These are phyloP conservation scores for Candida mesenterica DNA, from an alignment of 1,139 yeast genomes.

Conservation along the genomic window DNA sequence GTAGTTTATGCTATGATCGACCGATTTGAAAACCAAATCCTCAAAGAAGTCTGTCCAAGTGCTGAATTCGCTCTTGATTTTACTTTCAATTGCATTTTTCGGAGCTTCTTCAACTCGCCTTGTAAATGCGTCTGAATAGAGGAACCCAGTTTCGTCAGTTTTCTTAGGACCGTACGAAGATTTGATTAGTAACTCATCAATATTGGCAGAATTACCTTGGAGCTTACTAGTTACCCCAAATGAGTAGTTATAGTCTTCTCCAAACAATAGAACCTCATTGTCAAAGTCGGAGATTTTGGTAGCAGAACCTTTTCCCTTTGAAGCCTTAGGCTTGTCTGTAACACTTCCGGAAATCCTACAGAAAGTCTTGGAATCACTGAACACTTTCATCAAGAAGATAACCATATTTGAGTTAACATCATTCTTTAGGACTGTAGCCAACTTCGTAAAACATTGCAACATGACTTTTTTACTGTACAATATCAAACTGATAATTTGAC, in stretches of 20 bases:
- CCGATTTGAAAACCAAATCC: conserved; percentile 21
- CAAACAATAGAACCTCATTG: conserved; percentile 21
- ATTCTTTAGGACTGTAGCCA: conserved; percentile 30
- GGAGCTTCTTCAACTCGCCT: conserved; percentile 1
- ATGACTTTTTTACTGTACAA: conserved; percentile 36
- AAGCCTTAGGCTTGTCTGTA: conserved; percentile 24
- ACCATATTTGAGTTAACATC: conserved; percentile 45
- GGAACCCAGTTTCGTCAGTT: conserved; percentile 3
- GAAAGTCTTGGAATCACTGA: conserved; percentile 40
- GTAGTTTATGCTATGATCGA: conserved; percentile 29
- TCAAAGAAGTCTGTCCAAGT: conserved; percentile 40
- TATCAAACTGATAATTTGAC: conserved; percentile 32
- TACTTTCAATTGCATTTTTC: conserved; percentile 1
- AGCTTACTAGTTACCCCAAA: conserved; percentile 44
- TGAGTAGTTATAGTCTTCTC: conserved; percentile 35
- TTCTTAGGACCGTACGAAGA: conserved; percentile 1
- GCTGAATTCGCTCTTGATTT: conserved; percentile 5
- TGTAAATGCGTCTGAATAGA: conserved; percentile 4
- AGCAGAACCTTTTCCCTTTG: conserved; percentile 19
- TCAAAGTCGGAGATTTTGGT: conserved; percentile 24
- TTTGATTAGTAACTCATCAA: conserved; percentile 28
- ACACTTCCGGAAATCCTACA: conserved; percentile 22
- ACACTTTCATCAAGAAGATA: conserved; percentile 37
- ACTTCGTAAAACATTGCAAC: conserved; percentile 32
- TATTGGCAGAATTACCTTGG: conserved; percentile 16